These are phyloP conservation scores for Barnettozyma sp. DNA, from an alignment of 805 yeast species.

Conservation along the genomic window DNA sequence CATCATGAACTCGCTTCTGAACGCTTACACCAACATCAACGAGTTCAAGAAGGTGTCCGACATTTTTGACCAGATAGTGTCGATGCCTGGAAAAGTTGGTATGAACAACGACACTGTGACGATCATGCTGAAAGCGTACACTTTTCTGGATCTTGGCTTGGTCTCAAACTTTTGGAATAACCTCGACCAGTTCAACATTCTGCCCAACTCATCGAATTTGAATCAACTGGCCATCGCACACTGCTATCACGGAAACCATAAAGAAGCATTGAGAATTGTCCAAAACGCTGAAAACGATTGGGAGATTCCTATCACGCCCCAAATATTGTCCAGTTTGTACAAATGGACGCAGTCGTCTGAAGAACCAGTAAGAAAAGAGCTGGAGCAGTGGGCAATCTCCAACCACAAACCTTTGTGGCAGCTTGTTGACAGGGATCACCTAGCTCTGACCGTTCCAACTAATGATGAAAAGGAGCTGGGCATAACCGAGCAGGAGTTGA, in stretches of 20 bases:
- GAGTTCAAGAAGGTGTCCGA: slow-evolving; percentile 52
- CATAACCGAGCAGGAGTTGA: slow-evolving; percentile 10
- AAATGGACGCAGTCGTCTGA: slow-evolving; percentile 32
- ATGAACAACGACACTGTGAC: slow-evolving; percentile 57
- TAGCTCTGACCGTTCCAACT: slow-evolving; percentile 4
- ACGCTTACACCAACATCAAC: slow-evolving; percentile 53
- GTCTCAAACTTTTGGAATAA: slow-evolving; percentile 59
- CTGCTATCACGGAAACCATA: slow-evolving; percentile 55
- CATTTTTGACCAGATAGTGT: slow-evolving; percentile 50
- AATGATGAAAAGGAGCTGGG: slow-evolving; percentile 11
- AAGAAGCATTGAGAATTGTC: slow-evolving; percentile 47
- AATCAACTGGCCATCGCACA: slow-evolving; percentile 62
- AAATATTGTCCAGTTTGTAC: slow-evolving; percentile 40
- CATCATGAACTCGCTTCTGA: slow-evolving; percentile 55
- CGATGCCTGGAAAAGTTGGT: slow-evolving; percentile 44
- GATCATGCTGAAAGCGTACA: slow-evolving; percentile 59
- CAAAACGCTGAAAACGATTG: slow-evolving; percentile 38
- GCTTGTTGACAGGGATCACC: slow-evolving; percentile 22
- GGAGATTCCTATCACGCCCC: slow-evolving; percentile 37
- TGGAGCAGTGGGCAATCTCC: slow-evolving; percentile 31
- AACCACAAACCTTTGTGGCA: slow-evolving; percentile 34
- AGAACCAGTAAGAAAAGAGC: slow-evolving; percentile 7
- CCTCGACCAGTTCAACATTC: slow-evolving; percentile 39
- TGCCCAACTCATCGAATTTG: slow-evolving; percentile 46
- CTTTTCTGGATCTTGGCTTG: slow-evolving; percentile 44